Evolutionary conservation across 768 basidiomycete species (phyloP).

Genomic region (Russula ochroleuca): DNA sequence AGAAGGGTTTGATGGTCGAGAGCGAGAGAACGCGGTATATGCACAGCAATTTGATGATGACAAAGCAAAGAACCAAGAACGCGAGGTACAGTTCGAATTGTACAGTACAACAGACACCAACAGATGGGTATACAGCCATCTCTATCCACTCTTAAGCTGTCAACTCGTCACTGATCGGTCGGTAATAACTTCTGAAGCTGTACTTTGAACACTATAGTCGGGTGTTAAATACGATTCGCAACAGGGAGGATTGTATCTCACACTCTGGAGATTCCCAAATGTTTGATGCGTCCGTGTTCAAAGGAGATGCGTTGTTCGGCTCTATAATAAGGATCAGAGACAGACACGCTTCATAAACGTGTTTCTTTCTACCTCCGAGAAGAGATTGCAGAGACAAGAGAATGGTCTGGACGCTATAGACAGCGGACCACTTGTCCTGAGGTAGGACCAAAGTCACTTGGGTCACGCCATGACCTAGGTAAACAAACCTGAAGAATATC

Average conservation of each 20-base stretch:
- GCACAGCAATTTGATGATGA: conserved; percentile 20
- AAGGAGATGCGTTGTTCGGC: conserved; percentile 88
- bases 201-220: conserved; percentile 45
- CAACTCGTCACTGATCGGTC: conserved; percentile 41
- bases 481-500: conserved; percentile 75
- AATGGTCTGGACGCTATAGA: conserved; percentile 88
- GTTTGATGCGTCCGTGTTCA: conserved; percentile 81
- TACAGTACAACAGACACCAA: conserved; percentile 1
- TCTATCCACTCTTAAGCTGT: conserved; percentile 31
- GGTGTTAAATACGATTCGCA: conserved; percentile 9
- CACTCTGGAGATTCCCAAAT: conserved; percentile 74
- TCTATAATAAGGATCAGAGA: conserved; percentile 43
- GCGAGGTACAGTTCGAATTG: not conserved
- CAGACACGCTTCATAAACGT: not conserved
- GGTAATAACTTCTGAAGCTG: conserved; percentile 73
- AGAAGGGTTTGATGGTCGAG: not conserved
- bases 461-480: not conserved
- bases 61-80: conserved; percentile 16
- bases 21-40: not conserved
- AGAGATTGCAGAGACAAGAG: conserved; percentile 83
- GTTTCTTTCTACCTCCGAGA: conserved; percentile 61
- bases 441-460: not conserved
- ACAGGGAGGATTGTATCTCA: conserved; percentile 31
- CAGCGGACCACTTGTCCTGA: conserved; percentile 91
- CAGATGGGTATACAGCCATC: conserved; percentile 14